Percentiles rank a stretch among this genome's conserved stretches.
Evolutionary conservation across 2,329 filamentous ascomycete genomes (phyloP).

Genomic region (Cladosporium sp.): DNA sequence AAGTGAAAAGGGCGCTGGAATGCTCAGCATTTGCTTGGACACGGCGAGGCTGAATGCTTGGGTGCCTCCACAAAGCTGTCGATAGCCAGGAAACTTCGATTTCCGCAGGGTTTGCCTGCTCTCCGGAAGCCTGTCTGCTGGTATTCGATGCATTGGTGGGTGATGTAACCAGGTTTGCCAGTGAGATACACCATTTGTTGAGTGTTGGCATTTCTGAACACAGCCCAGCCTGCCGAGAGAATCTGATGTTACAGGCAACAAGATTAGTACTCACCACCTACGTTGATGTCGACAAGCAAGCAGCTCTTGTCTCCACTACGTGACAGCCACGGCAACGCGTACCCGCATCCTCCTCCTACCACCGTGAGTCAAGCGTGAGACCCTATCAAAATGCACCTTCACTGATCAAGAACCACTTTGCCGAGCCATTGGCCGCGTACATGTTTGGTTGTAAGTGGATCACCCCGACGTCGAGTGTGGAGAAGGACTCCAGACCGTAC

Average conservation of each 20-base stretch:
- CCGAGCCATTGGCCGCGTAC: conserved; percentile 11
- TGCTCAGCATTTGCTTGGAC: conserved; percentile 8
- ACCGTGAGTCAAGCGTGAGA: not conserved
- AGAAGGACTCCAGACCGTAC: not conserved
- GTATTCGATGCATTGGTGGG: not conserved
- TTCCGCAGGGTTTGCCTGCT: not conserved
- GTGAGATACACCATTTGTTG: not conserved
- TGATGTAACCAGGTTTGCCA: not conserved
- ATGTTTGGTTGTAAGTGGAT: conserved; percentile 4
- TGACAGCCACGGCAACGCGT: not conserved
- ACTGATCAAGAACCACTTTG: conserved; percentile 4
- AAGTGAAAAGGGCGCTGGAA: not conserved
- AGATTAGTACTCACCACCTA: not conserved
- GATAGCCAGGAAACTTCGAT: not conserved
- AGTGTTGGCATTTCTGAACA: not conserved
- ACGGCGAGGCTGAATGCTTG: not conserved
- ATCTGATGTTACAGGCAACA: not conserved
- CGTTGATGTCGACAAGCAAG: not conserved
- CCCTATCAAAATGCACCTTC: not conserved
- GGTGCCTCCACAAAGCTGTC: not conserved
- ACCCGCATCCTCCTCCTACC: not conserved
- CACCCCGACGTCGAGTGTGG: not conserved
- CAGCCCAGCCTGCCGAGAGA: conserved; percentile 4
- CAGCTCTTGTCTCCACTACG: not conserved
- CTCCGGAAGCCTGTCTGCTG: not conserved